A percentile compares a stretch with the other conserved stretches of the same genome.
Conservation (phyloP, 1,284 basidiomycete genomes). For the Agroathelia rolfsii region DNA sequence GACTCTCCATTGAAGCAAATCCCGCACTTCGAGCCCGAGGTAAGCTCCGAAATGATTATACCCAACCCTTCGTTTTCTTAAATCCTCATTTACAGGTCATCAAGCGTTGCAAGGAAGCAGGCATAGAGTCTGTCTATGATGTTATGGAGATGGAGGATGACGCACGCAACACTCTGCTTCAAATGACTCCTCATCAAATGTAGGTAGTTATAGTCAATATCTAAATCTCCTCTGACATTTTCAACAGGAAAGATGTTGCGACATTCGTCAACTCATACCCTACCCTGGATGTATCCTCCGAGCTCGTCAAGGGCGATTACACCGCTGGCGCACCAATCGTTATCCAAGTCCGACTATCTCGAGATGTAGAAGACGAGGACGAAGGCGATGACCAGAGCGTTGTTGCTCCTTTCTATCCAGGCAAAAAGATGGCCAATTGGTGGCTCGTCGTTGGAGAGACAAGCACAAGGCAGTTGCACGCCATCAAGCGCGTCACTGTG, state of each 20-base stretch:
- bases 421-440: slow-evolving; percentile 90
- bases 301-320: slow-evolving; percentile 78
- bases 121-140: slow-evolving; percentile 85
- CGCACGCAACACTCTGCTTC: slow-evolving; percentile 70
- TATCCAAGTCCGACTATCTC: slow-evolving; percentile 71
- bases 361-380: slow-evolving; percentile 82
- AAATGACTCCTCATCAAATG: slow-evolving; percentile 84
- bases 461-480: slow-evolving; percentile 65
- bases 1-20: slow-evolving; percentile 93
- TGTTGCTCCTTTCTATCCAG: slow-evolving; percentile 87
- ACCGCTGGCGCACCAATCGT: slow-evolving; percentile 78
- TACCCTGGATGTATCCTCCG: slow-evolving; percentile 78
- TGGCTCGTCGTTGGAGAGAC: slow-evolving; percentile 92
- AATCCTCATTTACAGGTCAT: slow-evolving; percentile 45
- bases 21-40: slow-evolving; percentile 87
- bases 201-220: slow-evolving; percentile 26
- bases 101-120: slow-evolving; percentile 75
- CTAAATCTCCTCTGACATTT: slow-evolving; percentile 11
- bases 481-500: slow-evolving; percentile 94
- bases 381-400: slow-evolving; percentile 70
- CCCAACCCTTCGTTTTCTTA: slow-evolving; percentile 1
- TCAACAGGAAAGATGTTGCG: slow-evolving; percentile 72
- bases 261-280: slow-evolving; percentile 93
- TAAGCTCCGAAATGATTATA: slow-evolving; percentile 22
- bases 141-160: slow-evolving; percentile 97